phyloP scores from a whole-genome alignment of 2,329 filamentous ascomycete species.

The Fusarium liriodendri region DNA sequence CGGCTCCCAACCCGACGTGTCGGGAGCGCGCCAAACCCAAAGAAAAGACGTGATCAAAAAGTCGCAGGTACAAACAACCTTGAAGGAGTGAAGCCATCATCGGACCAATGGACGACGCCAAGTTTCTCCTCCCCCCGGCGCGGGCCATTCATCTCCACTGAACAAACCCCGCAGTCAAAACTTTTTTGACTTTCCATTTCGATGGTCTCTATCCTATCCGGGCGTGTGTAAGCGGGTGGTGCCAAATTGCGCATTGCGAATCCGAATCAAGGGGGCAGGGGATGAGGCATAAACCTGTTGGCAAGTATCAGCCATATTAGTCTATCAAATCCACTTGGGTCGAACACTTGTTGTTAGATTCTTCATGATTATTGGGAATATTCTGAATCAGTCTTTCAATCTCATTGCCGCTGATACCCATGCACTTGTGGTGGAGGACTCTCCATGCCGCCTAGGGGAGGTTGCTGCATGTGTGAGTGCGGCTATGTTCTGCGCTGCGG shows the following conservation, averaged over 20 bases:
- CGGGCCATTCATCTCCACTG: constrained; percentile 26
- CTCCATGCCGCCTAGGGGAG: not conserved
- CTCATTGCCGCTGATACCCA: constrained; percentile 2
- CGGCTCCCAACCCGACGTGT: not conserved
- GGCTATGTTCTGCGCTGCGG: constrained; percentile 5
- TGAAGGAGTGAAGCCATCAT: constrained; percentile 19
- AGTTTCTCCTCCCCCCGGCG: constrained; percentile 28
- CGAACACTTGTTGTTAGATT: not conserved
- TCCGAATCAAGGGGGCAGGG: not conserved
- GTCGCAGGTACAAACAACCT: constrained; percentile 23
- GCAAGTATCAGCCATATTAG: constrained; percentile 28
- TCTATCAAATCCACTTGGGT: constrained; percentile 24
- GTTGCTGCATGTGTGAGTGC: constrained; percentile 4
- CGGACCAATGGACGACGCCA: constrained; percentile 40
- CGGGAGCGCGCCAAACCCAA: not conserved
- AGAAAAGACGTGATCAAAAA: constrained; percentile 5
- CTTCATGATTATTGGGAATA: constrained; percentile 30
- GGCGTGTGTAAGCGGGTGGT: constrained; percentile 11
- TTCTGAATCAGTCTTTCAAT: not conserved
- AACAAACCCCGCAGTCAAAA: constrained; percentile 40
- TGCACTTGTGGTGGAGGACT: constrained; percentile 12
- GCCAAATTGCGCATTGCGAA: constrained; percentile 4
- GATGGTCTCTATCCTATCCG: not conserved
- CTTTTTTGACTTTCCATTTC: constrained; percentile 3
- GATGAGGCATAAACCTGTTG: constrained; percentile 29